A percentile compares a stretch with the other conserved stretches of the same genome.
phyloP scores from a whole-genome alignment of 225 moss, liverwort and hornwort genomes.

The Ulota crispa region DNA sequence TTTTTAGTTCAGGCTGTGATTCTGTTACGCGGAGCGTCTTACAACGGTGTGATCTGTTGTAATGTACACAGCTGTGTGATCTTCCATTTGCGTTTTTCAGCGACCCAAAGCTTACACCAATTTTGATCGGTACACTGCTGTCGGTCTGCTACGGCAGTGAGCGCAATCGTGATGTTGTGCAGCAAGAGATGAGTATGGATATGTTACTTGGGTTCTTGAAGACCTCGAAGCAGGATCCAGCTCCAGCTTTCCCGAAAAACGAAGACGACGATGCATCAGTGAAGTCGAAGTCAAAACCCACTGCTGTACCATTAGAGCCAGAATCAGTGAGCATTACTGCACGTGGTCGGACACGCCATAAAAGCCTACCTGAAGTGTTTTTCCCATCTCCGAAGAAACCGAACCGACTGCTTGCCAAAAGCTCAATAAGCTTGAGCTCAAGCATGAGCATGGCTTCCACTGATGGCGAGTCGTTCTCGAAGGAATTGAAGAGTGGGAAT shows the following conservation, averaged over 20 bases:
- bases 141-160: constrained; percentile 51
- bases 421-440: constrained; percentile 29
- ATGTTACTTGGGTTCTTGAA: constrained; percentile 45
- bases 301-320: constrained; percentile 1
- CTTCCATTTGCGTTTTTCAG: constrained; percentile 49
- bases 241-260: constrained; percentile 17
- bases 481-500: constrained; percentile 34
- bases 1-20: not conserved
- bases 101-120: constrained; percentile 45
- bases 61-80: constrained; percentile 47
- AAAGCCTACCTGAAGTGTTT: constrained; percentile 31
- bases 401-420: constrained; percentile 33
- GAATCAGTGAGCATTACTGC: constrained; percentile 24
- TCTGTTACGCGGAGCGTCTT: not conserved
- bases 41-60: constrained; percentile 6
- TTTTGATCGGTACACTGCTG: constrained; percentile 48
- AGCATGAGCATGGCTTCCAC: constrained; percentile 42
- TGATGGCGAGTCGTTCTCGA: constrained; percentile 33
- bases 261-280: constrained; percentile 33
- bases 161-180: constrained; percentile 43
- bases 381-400: constrained; percentile 54
- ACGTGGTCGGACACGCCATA: constrained; percentile 33
- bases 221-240: constrained; percentile 22
- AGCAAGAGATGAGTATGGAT: constrained; percentile 54
- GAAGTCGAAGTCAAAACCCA: constrained; percentile 32